These are phyloP conservation scores for Sophora flavescens DNA, from an alignment of 306 rosid species.

Conservation along the genomic window DNA sequence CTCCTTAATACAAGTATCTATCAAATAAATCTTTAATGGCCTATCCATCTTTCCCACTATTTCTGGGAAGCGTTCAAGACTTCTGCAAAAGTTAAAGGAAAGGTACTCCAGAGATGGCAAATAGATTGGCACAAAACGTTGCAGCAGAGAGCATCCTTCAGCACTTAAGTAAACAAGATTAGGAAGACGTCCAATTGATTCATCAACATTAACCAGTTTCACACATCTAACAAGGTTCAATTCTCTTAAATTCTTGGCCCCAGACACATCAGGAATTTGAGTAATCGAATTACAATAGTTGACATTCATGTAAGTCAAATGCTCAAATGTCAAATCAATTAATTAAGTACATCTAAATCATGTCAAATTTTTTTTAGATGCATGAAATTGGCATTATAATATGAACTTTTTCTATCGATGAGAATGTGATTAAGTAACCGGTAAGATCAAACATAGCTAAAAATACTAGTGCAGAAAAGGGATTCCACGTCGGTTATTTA, in stretches of 20 bases:
- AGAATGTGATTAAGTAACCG: no score
- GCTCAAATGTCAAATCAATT: neutral
- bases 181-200: neutral
- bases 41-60: constrained; percentile 14
- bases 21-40: constrained; percentile 2
- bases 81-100: constrained; percentile 17
- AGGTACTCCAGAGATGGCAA: constrained; percentile 36
- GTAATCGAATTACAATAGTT: neutral
- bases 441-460: no score
- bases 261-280: constrained; percentile 37
- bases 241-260: neutral
- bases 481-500: no score
- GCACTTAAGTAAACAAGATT: constrained; percentile 12
- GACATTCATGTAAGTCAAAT: constrained; percentile 28
- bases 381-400: neutral
- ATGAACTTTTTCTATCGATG: neutral
- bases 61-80: constrained; percentile 28
- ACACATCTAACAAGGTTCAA: neutral
- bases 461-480: no score
- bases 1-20: constrained; percentile 27
- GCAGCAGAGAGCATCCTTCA: neutral
- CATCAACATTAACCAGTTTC: neutral
- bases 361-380: no score
- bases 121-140: constrained; percentile 25
- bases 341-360: no score